Percentiles rank a stretch among this genome's conserved stretches.
These are phyloP conservation scores for Bruguiera parviflora DNA, from an alignment of 345 rosid species.

Conservation along the genomic window DNA sequence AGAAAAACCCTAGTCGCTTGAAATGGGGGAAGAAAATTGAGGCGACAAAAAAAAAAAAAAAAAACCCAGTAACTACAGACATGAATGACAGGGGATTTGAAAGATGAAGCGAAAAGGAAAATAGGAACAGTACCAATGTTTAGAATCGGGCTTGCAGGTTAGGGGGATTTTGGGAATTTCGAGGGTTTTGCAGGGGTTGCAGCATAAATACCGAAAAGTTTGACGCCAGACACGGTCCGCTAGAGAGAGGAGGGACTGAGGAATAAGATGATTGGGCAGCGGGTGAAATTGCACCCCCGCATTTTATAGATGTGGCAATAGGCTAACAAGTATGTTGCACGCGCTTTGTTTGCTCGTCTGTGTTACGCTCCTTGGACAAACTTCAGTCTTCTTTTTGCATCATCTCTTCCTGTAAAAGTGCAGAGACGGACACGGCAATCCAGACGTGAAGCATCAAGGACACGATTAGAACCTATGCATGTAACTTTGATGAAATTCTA, in stretches of 20 bases:
- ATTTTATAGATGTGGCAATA: too few relatives aligned
- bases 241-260: slow-evolving; percentile 11
- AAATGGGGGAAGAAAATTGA: slow-evolving; percentile 5
- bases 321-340: too few relatives aligned
- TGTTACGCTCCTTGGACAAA: too few relatives aligned
- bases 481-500: too few relatives aligned
- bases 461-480: too few relatives aligned
- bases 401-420: too few relatives aligned
- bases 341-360: too few relatives aligned
- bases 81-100: neutral
- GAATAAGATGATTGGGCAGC: slow-evolving; percentile 17
- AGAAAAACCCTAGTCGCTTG: slow-evolving; percentile 8
- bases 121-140: neutral
- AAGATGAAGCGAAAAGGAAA: neutral
- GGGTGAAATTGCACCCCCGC: too few relatives aligned
- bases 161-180: slow-evolving; percentile 14
- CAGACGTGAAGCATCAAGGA: too few relatives aligned
- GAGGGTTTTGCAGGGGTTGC: slow-evolving; percentile 25
- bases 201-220: slow-evolving; percentile 26
- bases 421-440: too few relatives aligned
- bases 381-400: too few relatives aligned
- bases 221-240: neutral
- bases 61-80: slow-evolving; percentile 30
- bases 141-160: neutral
- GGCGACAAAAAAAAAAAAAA: neutral